Conservation (phyloP, 2,329 filamentous ascomycete genomes). For the Paracoccidioides brasiliensis region DNA sequence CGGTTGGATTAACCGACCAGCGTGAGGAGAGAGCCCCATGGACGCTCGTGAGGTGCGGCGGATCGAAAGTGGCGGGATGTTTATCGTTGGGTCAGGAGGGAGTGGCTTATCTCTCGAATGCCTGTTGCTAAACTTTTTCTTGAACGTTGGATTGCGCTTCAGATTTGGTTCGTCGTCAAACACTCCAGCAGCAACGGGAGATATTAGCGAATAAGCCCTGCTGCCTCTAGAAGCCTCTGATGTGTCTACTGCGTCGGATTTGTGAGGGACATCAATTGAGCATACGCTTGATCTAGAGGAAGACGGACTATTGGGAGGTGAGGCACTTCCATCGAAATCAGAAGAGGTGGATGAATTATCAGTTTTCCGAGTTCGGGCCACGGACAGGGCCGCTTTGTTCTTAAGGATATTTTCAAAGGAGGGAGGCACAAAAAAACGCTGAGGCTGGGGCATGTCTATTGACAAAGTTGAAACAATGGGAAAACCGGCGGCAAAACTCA, state of each 20-base stretch:
- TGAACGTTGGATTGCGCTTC: constrained; percentile 10
- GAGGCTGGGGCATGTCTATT: constrained; percentile 13
- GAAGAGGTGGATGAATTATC: constrained; percentile 1
- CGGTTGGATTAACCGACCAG: constrained; percentile 1
- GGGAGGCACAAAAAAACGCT: constrained; percentile 7
- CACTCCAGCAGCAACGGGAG: constrained; percentile 14
- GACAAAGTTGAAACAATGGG: constrained; percentile 15
- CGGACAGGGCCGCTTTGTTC: constrained; percentile 1
- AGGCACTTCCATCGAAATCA: background rate
- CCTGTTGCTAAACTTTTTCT: constrained; percentile 14
- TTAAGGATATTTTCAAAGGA: background rate
- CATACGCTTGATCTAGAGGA: constrained; percentile 4
- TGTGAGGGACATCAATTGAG: background rate
- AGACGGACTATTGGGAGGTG: background rate
- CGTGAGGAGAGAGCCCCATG: background rate
- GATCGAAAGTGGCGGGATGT: constrained; percentile 18
- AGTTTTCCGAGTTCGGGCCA: background rate
- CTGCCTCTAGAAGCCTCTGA: background rate
- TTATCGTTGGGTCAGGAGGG: constrained; percentile 24
- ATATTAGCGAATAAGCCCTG: constrained; percentile 14
- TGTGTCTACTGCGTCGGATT: background rate
- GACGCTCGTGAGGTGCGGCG: constrained; percentile 11
- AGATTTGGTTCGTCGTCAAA: constrained; percentile 22
- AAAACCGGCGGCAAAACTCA: constrained; percentile 5
- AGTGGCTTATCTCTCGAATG: constrained; percentile 29